Percentiles rank a stretch among this genome's conserved stretches.
Evolutionary conservation across 1,139 yeast genomes (phyloP).

Genomic region (Pneumocystis jirovecii): DNA sequence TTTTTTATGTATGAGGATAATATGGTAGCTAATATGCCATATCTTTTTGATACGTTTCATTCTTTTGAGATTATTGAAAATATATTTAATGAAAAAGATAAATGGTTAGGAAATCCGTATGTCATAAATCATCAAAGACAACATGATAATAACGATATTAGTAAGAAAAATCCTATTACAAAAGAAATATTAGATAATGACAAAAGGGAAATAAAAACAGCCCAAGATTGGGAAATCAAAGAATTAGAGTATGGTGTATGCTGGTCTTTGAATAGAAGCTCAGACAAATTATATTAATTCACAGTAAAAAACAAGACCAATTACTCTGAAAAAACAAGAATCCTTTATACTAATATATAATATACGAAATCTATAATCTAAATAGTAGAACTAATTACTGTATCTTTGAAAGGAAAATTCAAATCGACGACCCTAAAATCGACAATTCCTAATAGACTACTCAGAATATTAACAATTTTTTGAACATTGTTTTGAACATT

Average conservation of each 20-base stretch:
- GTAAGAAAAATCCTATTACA: background rate
- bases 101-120: slow-evolving; percentile 30
- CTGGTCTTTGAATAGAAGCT: background rate
- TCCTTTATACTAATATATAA: background rate
- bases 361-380: background rate
- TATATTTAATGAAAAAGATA: slow-evolving; percentile 59
- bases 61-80: slow-evolving; percentile 65
- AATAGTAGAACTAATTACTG: background rate
- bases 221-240: background rate
- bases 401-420: background rate
- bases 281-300: background rate
- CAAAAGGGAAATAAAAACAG: background rate
- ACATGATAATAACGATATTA: background rate
- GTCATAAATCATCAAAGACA: background rate
- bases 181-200: background rate
- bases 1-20: slow-evolving; percentile 41
- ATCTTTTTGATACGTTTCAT: slow-evolving; percentile 54
- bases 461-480: background rate
- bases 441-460: background rate
- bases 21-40: slow-evolving; percentile 65
- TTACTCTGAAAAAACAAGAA: background rate
- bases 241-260: background rate
- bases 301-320: background rate
- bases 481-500: no score
- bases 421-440: background rate